Conservation (phyloP, 495 filamentous ascomycete genomes). For the Penicillium atrosanguineum region DNA sequence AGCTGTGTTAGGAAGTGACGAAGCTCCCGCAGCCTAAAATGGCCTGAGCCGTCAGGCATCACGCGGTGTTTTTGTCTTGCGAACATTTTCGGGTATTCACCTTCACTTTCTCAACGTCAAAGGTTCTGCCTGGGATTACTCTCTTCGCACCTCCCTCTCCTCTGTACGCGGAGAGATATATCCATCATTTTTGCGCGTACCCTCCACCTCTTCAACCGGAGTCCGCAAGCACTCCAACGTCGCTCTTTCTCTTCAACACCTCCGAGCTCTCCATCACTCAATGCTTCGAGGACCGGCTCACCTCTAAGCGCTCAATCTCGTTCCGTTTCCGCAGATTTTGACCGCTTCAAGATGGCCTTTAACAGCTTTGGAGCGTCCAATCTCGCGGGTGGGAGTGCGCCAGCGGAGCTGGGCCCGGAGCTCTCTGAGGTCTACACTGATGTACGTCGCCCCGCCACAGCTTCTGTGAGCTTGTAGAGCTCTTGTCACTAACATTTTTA, state of each 20-base stretch:
- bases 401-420: slow-evolving; percentile 41
- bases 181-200: slow-evolving; percentile 44
- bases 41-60: slow-evolving; percentile 34
- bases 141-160: slow-evolving; percentile 14
- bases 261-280: slow-evolving; percentile 31
- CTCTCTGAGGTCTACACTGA: slow-evolving; percentile 48
- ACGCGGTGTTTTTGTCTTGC: slow-evolving; percentile 35
- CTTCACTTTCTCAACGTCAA: slow-evolving; percentile 8
- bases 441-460: slow-evolving; percentile 28
- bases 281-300: slow-evolving; percentile 35
- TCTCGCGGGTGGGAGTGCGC: slow-evolving; percentile 29
- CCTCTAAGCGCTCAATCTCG: slow-evolving; percentile 38
- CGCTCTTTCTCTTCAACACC: slow-evolving; percentile 39
- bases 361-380: slow-evolving; percentile 41
- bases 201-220: slow-evolving; percentile 37
- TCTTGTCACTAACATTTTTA: slow-evolving; percentile 8
- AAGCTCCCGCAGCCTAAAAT: slow-evolving; percentile 44
- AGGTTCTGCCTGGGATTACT: slow-evolving; percentile 5
- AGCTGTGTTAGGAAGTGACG: slow-evolving; percentile 38
- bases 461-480: neutral
- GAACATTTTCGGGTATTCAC: slow-evolving; percentile 21
- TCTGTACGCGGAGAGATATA: slow-evolving; percentile 21
- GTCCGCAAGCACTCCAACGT: slow-evolving; percentile 41
- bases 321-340: slow-evolving; percentile 39
- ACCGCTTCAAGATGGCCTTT: slow-evolving; percentile 67